Evolutionary conservation across 768 basidiomycete genomes (phyloP).

Genomic region (Dacryopinax spathularia): DNA sequence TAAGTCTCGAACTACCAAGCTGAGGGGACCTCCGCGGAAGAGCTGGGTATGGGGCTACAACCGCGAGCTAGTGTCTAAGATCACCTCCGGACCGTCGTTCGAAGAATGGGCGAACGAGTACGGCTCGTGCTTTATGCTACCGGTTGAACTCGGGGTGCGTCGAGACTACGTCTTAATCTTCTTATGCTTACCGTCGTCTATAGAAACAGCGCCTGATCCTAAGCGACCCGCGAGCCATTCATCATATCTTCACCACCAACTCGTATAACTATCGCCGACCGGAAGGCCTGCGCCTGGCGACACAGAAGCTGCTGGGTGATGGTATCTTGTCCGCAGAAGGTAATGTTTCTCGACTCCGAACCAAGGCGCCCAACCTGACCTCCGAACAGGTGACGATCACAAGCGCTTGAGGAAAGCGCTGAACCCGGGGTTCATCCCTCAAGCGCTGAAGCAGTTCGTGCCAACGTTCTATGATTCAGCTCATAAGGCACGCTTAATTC

Average conservation of each 20-base stretch:
- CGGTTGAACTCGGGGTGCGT: background rate
- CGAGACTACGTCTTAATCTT: background rate
- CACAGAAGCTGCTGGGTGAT: conserved; percentile 43
- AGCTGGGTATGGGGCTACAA: background rate
- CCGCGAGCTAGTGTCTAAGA: background rate
- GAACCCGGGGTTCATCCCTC: conserved; percentile 4
- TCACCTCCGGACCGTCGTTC: background rate
- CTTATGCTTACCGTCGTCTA: background rate
- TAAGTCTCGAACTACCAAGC: background rate
- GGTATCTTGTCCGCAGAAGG: conserved; percentile 58
- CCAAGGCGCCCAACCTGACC: too few relatives aligned
- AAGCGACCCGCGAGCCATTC: conserved; percentile 40
- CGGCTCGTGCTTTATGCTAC: background rate
- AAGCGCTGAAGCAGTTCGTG: background rate
- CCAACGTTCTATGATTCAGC: background rate
- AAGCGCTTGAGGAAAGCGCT: conserved; percentile 10
- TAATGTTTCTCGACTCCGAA: too few relatives aligned
- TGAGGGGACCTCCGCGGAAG: background rate
- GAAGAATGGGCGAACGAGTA: background rate
- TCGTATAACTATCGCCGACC: conserved; percentile 49
- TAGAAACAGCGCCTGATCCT: conserved; percentile 30
- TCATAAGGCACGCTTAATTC: background rate
- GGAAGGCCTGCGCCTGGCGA: conserved; percentile 48
- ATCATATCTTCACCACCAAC: conserved; percentile 40
- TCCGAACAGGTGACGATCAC: conserved; percentile 7